phyloP scores from a whole-genome alignment of 2,329 filamentous ascomycete genomes.

The Paracorniculantispora psalliotae region DNA sequence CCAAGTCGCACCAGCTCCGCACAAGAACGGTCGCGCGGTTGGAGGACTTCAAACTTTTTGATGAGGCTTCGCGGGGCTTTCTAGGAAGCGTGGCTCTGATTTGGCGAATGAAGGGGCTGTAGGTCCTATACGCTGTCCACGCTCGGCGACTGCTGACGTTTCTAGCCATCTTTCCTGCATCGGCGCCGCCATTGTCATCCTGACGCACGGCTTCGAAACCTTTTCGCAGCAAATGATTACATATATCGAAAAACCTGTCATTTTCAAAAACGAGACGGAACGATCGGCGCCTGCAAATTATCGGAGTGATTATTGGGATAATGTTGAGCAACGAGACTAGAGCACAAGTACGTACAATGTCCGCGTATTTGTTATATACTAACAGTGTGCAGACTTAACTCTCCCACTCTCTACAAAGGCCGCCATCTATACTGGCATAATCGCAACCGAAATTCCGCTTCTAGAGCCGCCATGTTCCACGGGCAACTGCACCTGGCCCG shows the following conservation, averaged over 20 bases:
- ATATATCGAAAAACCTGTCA: conserved; percentile 24
- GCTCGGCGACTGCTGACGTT: not conserved
- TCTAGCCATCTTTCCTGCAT: conserved; percentile 32
- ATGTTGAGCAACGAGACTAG: conserved; percentile 23
- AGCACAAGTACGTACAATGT: not conserved
- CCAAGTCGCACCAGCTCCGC: conserved; percentile 27
- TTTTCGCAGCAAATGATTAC: conserved; percentile 36
- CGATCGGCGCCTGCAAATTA: conserved; percentile 24
- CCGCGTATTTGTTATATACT: not conserved
- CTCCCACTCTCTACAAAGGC: conserved; percentile 32
- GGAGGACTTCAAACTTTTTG: conserved; percentile 35
- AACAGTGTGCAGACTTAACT: conserved; percentile 16
- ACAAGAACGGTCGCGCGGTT: conserved; percentile 28
- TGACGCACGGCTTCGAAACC: conserved; percentile 34
- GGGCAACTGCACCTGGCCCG: conserved; percentile 32
- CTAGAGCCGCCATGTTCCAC: conserved; percentile 26
- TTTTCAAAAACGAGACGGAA: conserved; percentile 16
- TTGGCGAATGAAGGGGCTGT: conserved; percentile 32
- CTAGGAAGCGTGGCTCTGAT: conserved; percentile 30
- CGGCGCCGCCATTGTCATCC: conserved; percentile 31
- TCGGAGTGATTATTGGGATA: conserved; percentile 33
- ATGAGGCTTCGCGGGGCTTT: conserved; percentile 33
- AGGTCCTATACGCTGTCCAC: too few species aligned
- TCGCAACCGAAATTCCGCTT: conserved; percentile 24
- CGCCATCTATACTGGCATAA: conserved; percentile 33